These are phyloP conservation scores for Mycosarcoma mackinlayi DNA, from an alignment of 1,284 basidiomycete genomes.

Conservation along the genomic window DNA sequence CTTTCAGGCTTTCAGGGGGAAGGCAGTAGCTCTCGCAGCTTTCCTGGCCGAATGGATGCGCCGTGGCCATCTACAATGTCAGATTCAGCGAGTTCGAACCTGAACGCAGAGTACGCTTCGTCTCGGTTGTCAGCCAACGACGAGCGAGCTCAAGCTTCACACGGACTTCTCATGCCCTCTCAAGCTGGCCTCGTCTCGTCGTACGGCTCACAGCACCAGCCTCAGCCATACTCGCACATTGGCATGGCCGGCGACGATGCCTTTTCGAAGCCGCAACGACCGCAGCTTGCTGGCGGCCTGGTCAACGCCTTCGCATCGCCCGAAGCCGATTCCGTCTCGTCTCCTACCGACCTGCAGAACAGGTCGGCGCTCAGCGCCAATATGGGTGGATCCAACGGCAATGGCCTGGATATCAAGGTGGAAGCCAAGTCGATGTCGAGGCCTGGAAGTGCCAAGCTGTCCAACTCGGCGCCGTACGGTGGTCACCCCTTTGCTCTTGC, in stretches of 20 bases:
- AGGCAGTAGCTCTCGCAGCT: slow-evolving; percentile 15
- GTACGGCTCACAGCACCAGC: slow-evolving; percentile 18
- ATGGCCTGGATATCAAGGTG: slow-evolving; percentile 7
- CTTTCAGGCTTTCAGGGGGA: slow-evolving; percentile 19
- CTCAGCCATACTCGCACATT: slow-evolving; percentile 24
- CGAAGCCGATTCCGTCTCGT: slow-evolving; percentile 21
- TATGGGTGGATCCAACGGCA: not conserved
- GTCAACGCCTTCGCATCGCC: slow-evolving; percentile 41
- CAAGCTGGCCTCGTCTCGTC: slow-evolving; percentile 6
- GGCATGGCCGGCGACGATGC: slow-evolving; percentile 18
- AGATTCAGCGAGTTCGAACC: slow-evolving; percentile 2
- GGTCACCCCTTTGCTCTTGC: slow-evolving; percentile 10
- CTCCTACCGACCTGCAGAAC: slow-evolving; percentile 18
- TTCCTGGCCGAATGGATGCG: slow-evolving; percentile 16
- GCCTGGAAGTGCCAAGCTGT: slow-evolving; percentile 28
- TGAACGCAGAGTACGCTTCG: slow-evolving; percentile 12
- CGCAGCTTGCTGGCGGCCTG: slow-evolving; percentile 34
- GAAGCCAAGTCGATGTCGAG: slow-evolving; percentile 14
- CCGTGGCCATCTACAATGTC: slow-evolving; percentile 19
- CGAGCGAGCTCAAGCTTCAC: slow-evolving; percentile 10
- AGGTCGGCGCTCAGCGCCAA: slow-evolving; percentile 10
- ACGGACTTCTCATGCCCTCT: slow-evolving; percentile 2
- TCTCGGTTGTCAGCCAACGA: slow-evolving; percentile 7
- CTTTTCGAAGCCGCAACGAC: slow-evolving; percentile 20
- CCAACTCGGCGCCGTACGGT: slow-evolving; percentile 15